A percentile compares a stretch with the other conserved stretches of the same genome.
Conservation (phyloP, 768 basidiomycete species). For the Suillus tomentosus region DNA sequence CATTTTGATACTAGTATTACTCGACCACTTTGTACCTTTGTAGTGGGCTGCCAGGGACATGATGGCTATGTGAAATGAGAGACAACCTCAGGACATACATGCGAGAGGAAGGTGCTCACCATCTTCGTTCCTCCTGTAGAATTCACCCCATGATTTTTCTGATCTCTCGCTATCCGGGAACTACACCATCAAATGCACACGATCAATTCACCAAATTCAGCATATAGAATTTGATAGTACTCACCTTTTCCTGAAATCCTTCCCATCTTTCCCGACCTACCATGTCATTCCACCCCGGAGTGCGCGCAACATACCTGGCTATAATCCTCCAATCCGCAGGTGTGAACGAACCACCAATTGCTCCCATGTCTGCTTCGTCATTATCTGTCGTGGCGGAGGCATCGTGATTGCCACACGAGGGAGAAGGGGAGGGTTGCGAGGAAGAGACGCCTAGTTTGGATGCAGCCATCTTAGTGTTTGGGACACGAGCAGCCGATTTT, state of each 20-base stretch:
- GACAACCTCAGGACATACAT: conserved; percentile 9
- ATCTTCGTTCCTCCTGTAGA: conserved; percentile 52
- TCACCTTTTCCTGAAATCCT: conserved; percentile 52
- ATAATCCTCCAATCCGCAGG: conserved; percentile 64
- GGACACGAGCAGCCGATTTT: background rate
- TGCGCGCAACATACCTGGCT: conserved; percentile 58
- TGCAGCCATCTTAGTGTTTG: background rate
- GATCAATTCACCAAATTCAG: background rate
- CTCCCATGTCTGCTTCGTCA: conserved; percentile 50
- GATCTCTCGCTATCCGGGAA: conserved; percentile 50
- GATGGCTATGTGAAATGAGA: conserved; percentile 19
- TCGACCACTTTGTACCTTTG: conserved; percentile 13
- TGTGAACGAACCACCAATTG: conserved; percentile 48
- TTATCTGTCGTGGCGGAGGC: conserved; percentile 27
- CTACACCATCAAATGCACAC: conserved; percentile 33
- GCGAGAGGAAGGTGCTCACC: conserved; percentile 37
- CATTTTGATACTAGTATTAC: conserved; percentile 14
- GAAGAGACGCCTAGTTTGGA: background rate
- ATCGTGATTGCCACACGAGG: conserved; percentile 14
- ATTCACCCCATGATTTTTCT: conserved; percentile 61
- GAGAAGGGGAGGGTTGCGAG: background rate
- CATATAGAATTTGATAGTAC: conserved; percentile 15
- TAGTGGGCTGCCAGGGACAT: conserved; percentile 31
- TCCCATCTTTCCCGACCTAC: conserved; percentile 54
- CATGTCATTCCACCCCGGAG: conserved; percentile 46